Evolutionary conservation across 805 yeast genomes (phyloP), one percentile per base, ranked within the genome.

Genomic region (Cyberlindnera veronae): DNA sequence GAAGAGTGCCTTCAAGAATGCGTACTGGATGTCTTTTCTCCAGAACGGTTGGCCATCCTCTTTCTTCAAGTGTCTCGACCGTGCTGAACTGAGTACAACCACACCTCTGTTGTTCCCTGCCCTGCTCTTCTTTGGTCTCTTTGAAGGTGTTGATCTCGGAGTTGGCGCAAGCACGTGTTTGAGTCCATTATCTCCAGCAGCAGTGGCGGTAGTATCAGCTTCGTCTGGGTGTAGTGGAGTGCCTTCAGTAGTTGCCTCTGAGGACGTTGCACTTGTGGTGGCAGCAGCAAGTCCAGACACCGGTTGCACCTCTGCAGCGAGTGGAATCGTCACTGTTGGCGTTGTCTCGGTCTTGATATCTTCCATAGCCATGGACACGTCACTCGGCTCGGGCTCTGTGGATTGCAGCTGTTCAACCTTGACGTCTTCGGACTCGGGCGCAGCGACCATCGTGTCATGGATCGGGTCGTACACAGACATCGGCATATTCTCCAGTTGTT

Each of bases 41-140:
- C 93, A 85, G 43, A 90, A 79, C 16, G 95, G 95, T 54, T 85
- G 95, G 6, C 98, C 96, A 56, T 91, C 98, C 15, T 79, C 72
- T 57, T 90, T 91, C 62, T 91, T 91, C 51, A 91, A 61, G 60
- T 82, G 89, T 32, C 85, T 67, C 20, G 69, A 63, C 5, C 71
- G 51, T 2, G 64, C 61, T 3, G 60, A 53, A 14, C 47, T 46
- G 16, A 55, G 37, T 2, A 55, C 51, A 11, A 43, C 45, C 16
- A 35, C 47, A 3, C 42, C 43, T 19, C 50, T 46, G 40, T 34
- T 36, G 24, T 45, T 39, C 3, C 49, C 49, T 5, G 34, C 41
- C 12, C 44, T 39, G 19, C 30, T 18, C 36, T 46, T 48, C 41
- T 43, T 42, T 5, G 45, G 8, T 20, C 39, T 39, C 40, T 48